A percentile compares a stretch with the other conserved stretches of the same genome.
Evolutionary conservation across 176 grass and related monocot genomes (phyloP).

Genomic region (Eremochloa ophiuroides): DNA sequence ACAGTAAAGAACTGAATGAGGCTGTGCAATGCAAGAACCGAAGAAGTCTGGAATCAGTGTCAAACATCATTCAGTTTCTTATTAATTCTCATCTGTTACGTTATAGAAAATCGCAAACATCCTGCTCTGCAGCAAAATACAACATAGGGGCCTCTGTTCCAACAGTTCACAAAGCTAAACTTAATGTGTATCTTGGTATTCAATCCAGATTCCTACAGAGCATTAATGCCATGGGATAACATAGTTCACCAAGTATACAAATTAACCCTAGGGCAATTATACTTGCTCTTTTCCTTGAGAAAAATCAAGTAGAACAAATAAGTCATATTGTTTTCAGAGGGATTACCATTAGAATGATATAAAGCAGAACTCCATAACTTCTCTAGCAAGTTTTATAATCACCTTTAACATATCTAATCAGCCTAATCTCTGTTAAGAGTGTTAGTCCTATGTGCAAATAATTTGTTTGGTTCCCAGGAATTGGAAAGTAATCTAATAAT

Average conservation of each 20-base stretch:
- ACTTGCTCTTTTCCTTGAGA: neutral
- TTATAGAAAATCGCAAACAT: constrained; percentile 13
- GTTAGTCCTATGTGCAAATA: neutral
- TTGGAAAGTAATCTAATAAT: neutral
- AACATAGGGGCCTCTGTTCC: neutral
- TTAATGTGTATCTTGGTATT: neutral
- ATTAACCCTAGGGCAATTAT: constrained; percentile 16
- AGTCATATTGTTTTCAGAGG: constrained; percentile 5
- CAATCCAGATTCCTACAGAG: neutral
- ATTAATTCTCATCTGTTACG: neutral
- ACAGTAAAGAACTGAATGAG: neutral
- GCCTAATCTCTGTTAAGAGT: neutral
- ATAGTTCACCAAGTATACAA: neutral
- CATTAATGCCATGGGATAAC: neutral
- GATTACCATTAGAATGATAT: neutral
- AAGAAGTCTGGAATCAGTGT: neutral
- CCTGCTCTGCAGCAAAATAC: constrained; percentile 11
- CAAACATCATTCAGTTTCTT: neutral
- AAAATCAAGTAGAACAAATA: neutral
- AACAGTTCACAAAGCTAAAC: constrained; percentile 19
- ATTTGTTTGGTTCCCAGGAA: neutral
- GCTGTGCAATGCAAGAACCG: neutral
- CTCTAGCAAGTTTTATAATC: neutral
- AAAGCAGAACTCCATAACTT: neutral
- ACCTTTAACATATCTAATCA: neutral